Conservation (phyloP, 2,329 filamentous ascomycete genomes). For the Apiospora hydei region DNA sequence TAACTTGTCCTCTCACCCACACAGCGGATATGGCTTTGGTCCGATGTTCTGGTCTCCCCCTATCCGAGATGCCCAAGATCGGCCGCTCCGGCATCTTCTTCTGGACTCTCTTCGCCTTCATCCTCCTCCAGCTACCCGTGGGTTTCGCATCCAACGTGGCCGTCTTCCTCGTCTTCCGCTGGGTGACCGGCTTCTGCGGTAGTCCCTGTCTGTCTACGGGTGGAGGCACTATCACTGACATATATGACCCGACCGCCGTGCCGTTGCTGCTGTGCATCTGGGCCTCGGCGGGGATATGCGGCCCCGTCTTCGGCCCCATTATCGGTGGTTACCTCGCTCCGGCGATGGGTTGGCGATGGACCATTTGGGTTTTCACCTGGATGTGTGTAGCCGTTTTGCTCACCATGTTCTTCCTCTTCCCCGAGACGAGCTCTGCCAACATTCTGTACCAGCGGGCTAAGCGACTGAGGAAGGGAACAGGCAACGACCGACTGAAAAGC, state of each 20-base stretch:
- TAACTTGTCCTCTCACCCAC: conserved; percentile 30
- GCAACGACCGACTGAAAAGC: conserved; percentile 52
- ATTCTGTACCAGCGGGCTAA: conserved; percentile 48
- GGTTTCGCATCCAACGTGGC: conserved; percentile 41
- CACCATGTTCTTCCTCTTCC: conserved; percentile 43
- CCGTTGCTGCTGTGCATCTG: conserved; percentile 47
- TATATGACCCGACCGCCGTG: conserved; percentile 35
- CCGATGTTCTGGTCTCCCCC: conserved; percentile 64
- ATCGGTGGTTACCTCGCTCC: conserved; percentile 36
- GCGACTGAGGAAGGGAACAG: conserved; percentile 52
- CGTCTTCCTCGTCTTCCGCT: conserved; percentile 40
- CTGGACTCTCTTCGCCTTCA: conserved; percentile 63
- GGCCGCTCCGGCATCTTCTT: conserved; percentile 66
- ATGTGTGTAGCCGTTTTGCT: conserved; percentile 41
- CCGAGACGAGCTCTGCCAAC: conserved; percentile 48
- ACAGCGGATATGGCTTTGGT: conserved; percentile 46
- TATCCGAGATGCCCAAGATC: conserved; percentile 64
- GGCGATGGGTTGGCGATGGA: conserved; percentile 39
- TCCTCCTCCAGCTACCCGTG: conserved; percentile 61
- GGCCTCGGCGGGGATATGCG: conserved; percentile 46
- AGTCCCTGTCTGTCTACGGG: conserved; percentile 33
- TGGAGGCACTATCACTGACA: conserved; percentile 26
- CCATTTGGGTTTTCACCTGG: conserved; percentile 42
- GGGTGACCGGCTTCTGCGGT: conserved; percentile 36
- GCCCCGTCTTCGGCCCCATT: conserved; percentile 28